Conservation (phyloP, 768 basidiomycete genomes). For the Russula sp. region DNA sequence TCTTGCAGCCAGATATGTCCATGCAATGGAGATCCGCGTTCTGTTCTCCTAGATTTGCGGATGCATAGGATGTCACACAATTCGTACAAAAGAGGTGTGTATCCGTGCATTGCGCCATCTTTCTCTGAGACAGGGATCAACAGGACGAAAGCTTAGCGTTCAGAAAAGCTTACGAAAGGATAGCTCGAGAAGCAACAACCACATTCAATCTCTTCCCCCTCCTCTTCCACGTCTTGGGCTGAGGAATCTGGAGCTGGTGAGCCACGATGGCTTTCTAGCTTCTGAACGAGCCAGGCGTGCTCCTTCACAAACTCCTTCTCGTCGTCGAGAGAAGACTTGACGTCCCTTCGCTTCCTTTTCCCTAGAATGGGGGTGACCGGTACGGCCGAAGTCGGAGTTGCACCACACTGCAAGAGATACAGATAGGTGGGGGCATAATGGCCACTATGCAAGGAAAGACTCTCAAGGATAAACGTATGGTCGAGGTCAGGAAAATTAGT, state of each 20-base stretch:
- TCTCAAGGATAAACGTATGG: slow-evolving; percentile 43
- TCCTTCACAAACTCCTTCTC: slow-evolving; percentile 31
- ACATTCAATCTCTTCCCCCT: slow-evolving; percentile 70
- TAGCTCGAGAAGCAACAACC: slow-evolving; percentile 78
- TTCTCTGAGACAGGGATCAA: slow-evolving; percentile 40
- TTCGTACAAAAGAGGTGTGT: slow-evolving; percentile 78
- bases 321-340: slow-evolving; percentile 21
- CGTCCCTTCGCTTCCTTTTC: slow-evolving; percentile 28
- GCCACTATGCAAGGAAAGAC: slow-evolving; percentile 31
- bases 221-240: slow-evolving; percentile 28
- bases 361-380: slow-evolving; percentile 30
- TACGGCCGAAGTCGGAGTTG: slow-evolving; percentile 27
- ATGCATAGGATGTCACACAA: slow-evolving; percentile 65
- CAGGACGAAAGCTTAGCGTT: background rate
- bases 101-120: slow-evolving; percentile 86
- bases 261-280: slow-evolving; percentile 20
- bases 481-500: slow-evolving; percentile 53
- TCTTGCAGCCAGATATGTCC: slow-evolving; percentile 68
- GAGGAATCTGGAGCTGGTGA: slow-evolving; percentile 22
- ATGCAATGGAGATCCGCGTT: slow-evolving; percentile 66
- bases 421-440: slow-evolving; percentile 67
- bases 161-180: slow-evolving; percentile 50
- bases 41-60: slow-evolving; percentile 57
- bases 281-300: slow-evolving; percentile 35
- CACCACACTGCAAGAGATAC: slow-evolving; percentile 37